Conservation (phyloP, 352 stramenopile species). For the Pythium utonaiense region DNA sequence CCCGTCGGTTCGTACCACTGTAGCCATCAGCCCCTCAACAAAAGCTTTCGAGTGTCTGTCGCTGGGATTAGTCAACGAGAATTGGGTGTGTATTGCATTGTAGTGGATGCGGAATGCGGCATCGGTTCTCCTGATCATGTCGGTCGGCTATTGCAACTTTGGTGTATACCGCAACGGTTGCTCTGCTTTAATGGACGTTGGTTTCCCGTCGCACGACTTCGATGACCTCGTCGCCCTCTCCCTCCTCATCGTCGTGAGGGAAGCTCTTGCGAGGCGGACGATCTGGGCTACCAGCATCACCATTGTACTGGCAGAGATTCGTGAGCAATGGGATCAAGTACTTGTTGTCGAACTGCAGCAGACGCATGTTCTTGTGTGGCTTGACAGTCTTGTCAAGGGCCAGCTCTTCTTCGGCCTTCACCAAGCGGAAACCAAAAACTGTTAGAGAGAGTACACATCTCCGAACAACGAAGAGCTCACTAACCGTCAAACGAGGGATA, state of each 20-base stretch:
- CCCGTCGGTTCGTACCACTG: constrained; percentile 2
- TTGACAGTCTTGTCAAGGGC: constrained; percentile 76
- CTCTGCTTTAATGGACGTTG: constrained; percentile 33
- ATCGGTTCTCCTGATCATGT: too few relatives aligned
- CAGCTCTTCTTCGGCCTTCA: constrained; percentile 62
- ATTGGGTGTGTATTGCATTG: neutral
- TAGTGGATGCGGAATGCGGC: neutral
- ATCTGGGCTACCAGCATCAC: constrained; percentile 34
- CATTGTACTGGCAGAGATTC: constrained; percentile 57
- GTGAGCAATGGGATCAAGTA: constrained; percentile 82
- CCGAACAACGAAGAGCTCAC: constrained; percentile 15
- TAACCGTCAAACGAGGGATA: constrained; percentile 81
- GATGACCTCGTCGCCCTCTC: constrained; percentile 66
- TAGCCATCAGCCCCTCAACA: neutral
- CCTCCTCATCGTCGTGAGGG: constrained; percentile 31
- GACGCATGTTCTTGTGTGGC: constrained; percentile 75
- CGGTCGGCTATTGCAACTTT: too few relatives aligned
- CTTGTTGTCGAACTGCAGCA: constrained; percentile 86
- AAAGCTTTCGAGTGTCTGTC: neutral
- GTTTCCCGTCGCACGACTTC: constrained; percentile 66
- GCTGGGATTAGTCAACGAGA: neutral
- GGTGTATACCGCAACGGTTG: too few relatives aligned
- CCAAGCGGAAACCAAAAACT: constrained; percentile 1
- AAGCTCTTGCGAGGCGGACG: constrained; percentile 43
- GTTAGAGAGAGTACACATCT: neutral